Conservation (phyloP, 2,329 filamentous ascomycete genomes). For the Hysterium pulicare region DNA sequence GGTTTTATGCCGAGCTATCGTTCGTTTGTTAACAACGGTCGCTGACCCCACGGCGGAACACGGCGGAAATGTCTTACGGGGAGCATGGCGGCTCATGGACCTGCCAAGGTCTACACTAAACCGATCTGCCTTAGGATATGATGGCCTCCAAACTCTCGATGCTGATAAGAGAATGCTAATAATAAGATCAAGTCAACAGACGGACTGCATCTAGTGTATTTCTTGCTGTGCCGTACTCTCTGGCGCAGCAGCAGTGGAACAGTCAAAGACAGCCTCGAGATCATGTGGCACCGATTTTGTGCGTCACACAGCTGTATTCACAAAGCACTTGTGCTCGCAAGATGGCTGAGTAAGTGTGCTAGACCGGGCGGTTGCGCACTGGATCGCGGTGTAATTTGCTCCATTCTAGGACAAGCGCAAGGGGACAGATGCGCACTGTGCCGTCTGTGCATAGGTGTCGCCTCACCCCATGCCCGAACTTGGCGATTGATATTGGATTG, state of each 20-base stretch:
- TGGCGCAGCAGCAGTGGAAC: too few species aligned
- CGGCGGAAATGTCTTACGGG: background rate
- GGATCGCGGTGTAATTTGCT: too few species aligned
- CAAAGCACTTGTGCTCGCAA: too few species aligned
- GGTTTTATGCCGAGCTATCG: slow-evolving; percentile 40
- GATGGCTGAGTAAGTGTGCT: slow-evolving; percentile 2
- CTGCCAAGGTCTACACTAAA: background rate
- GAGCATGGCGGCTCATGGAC: background rate
- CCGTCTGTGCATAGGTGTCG: slow-evolving; percentile 21
- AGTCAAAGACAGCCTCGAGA: too few species aligned
- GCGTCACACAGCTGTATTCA: too few species aligned
- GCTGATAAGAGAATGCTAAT: background rate
- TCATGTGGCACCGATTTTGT: too few species aligned
- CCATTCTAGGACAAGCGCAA: slow-evolving; percentile 15
- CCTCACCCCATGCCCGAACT: slow-evolving; percentile 18
- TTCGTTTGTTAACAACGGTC: background rate
- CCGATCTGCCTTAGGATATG: background rate
- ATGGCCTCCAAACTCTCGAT: background rate
- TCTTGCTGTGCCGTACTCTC: background rate
- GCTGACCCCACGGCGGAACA: slow-evolving; percentile 2
- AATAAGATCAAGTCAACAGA: background rate
- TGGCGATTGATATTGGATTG: slow-evolving; percentile 18
- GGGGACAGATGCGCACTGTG: slow-evolving; percentile 26
- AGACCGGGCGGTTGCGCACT: slow-evolving; percentile 4
- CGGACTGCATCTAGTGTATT: background rate